Base-by-base conservation (phyloP, 2,329 filamentous ascomycete species). In the Colletotrichum somersetense region DNA sequence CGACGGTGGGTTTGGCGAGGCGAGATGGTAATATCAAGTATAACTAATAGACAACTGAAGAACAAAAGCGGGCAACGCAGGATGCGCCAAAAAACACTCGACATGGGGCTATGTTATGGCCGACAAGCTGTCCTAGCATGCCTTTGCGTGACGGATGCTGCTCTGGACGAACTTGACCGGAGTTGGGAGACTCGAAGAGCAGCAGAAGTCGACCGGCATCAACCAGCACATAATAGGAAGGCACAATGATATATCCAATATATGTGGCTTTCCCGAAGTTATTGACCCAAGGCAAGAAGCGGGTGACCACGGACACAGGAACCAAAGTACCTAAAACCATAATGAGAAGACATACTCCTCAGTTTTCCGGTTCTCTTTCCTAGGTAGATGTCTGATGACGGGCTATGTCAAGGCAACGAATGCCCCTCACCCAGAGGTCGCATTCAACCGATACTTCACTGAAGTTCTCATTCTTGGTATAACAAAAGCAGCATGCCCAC, bases 101-200 rank as follows among this genome's bases (percentile, higher is more conserved):
- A 50, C 33, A 71, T 71, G 71, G 71, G 71, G 67, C 62, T 73
- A 73, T 67, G 53, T 44, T 42, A 50, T 26, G n/a, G 66, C 46
- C 23, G 59, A 30, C 46, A 53, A n/a, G 62, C 42, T 62, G 23
- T 46, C 66, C 66, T 18, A n/a, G 44, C 44, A 67, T 58, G 57
- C 33, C 35, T n/a, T 26, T 30, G 14, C n/a, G 26, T 52, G 48
- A 26, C 20, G 42, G 52, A 42, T 52, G 58, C 53, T 53, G 20
- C 12, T 52, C 26, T n/a, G 18, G 20, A 26, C 26, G 35, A 6
- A 23, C n/a, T 12, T 33, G 50, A 30, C 30, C 16, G 30, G n/a
- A 53, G 11, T 23, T n/a, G 6, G 23, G n/a, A n/a, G 8, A 16
- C 12, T 52, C 14, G 46, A 33, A 20, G 33, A 23, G 33, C 14